Evolutionary conservation across 768 basidiomycete species (phyloP).

Genomic region (Tricholoma furcatifolium): DNA sequence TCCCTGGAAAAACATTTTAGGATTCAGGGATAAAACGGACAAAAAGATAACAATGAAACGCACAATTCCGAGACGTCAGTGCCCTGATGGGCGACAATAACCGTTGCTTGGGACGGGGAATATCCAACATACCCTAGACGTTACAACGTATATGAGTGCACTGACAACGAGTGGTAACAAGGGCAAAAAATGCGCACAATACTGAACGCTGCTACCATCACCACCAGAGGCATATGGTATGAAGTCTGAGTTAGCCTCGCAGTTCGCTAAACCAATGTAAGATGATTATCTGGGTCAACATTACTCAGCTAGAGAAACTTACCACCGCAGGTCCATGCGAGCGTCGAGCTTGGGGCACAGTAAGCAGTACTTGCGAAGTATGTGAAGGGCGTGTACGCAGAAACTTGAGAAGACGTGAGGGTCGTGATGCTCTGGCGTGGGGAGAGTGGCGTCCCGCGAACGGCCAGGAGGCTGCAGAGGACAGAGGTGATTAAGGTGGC

Average conservation of each 20-base stretch:
- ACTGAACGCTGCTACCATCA: constrained; percentile 35
- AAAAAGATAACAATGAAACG: constrained; percentile 1
- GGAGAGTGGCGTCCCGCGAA: constrained; percentile 14
- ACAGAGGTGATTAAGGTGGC: background rate
- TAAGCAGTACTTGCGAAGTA: constrained; percentile 52
- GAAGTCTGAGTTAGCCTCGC: constrained; percentile 39
- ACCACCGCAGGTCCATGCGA: constrained; percentile 55
- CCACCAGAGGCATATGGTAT: constrained; percentile 45
- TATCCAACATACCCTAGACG: constrained; percentile 25
- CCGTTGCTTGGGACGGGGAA: constrained; percentile 29
- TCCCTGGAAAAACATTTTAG: constrained; percentile 22
- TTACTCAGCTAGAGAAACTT: constrained; percentile 8
- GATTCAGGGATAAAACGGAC: background rate
- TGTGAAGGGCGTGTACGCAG: constrained; percentile 44
- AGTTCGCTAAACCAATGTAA: constrained; percentile 28
- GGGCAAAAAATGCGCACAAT: constrained; percentile 28
- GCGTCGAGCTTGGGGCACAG: constrained; percentile 40
- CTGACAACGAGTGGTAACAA: background rate
- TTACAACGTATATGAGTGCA: background rate
- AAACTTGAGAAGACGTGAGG: constrained; percentile 40
- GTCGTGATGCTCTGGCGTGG: constrained; percentile 35
- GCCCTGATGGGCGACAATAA: constrained; percentile 45
- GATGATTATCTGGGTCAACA: background rate
- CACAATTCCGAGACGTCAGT: constrained; percentile 38
- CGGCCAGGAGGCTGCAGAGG: constrained; percentile 2